Conservation (phyloP, 2,329 filamentous ascomycete genomes). For the Xylaria sp. region DNA sequence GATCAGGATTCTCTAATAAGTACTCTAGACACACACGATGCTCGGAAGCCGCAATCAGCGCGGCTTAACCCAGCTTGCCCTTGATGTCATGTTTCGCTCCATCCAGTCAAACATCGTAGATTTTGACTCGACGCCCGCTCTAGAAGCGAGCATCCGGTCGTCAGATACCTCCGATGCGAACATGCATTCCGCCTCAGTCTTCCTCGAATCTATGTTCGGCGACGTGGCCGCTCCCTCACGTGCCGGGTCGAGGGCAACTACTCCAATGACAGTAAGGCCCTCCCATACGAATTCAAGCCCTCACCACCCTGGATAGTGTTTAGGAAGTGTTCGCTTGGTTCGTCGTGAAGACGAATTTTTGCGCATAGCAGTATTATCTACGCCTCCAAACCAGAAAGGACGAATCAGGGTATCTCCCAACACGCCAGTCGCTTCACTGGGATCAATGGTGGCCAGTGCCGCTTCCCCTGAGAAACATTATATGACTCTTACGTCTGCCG, state of each 20-base stretch:
- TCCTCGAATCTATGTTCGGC: conserved; percentile 81
- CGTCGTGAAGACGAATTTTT: conserved; percentile 47
- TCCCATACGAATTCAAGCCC: conserved; percentile 48
- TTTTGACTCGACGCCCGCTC: conserved; percentile 64
- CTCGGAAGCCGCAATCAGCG: conserved; percentile 87
- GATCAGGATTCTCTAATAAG: conserved; percentile 18
- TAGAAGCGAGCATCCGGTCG: conserved; percentile 78
- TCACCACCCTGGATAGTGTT: conserved; percentile 42
- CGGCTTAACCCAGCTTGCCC: conserved; percentile 88
- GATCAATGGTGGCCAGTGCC: conserved; percentile 51
- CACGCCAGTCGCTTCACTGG: conserved; percentile 41
- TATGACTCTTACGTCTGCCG: conserved; percentile 60
- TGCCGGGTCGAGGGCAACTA: conserved; percentile 72
- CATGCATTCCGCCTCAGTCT: conserved; percentile 77
- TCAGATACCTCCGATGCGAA: conserved; percentile 85
- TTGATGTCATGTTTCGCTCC: conserved; percentile 89
- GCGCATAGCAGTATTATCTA: conserved; percentile 43
- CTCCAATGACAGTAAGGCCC: conserved; percentile 74
- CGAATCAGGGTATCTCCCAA: conserved; percentile 9
- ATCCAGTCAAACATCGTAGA: conserved; percentile 78
- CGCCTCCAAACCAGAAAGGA: conserved; percentile 44
- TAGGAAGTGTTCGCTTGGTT: conserved; percentile 59
- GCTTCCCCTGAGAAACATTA: conserved; percentile 52
- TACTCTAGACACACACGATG: conserved; percentile 87
- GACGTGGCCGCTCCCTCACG: conserved; percentile 69